These are phyloP conservation scores for Linum trigynum DNA, from an alignment of 345 rosid genomes.

Conservation along the genomic window DNA sequence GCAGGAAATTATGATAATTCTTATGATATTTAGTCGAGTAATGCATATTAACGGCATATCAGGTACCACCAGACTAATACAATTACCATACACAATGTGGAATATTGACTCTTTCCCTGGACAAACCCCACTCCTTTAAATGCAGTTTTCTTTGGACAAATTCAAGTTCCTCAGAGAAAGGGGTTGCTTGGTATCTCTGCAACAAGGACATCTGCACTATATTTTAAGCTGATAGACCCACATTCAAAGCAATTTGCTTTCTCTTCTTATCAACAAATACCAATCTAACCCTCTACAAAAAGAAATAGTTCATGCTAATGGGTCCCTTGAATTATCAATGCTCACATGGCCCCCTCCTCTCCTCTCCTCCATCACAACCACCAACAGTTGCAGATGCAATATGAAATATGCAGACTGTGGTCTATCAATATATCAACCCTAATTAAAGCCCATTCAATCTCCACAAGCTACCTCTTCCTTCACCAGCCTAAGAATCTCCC, in stretches of 20 bases:
- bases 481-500: conserved; percentile 9
- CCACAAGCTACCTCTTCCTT: neutral
- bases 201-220: conserved; percentile 34
- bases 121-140: conserved; percentile 26
- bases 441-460: conserved; percentile 3
- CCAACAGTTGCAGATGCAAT: conserved; percentile 8
- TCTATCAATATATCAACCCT: conserved; percentile 1
- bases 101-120: conserved; percentile 37
- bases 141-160: conserved; percentile 29
- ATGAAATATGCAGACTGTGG: neutral
- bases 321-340: conserved; percentile 15
- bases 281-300: conserved; percentile 6
- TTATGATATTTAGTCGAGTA: too few species aligned
- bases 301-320: conserved; percentile 12
- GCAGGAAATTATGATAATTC: too few species aligned
- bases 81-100: neutral
- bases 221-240: neutral
- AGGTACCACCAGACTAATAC: too few species aligned
- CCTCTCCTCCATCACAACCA: conserved; percentile 4
- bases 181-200: conserved; percentile 53
- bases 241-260: neutral
- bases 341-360: conserved; percentile 4
- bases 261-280: neutral
- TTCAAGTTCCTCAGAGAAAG: conserved; percentile 14
- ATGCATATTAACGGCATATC: too few species aligned